Evolutionary conservation across 257 asterid species (phyloP), one percentile per base, ranked within the genome.

Genomic region (Solanum raphanifolium): DNA sequence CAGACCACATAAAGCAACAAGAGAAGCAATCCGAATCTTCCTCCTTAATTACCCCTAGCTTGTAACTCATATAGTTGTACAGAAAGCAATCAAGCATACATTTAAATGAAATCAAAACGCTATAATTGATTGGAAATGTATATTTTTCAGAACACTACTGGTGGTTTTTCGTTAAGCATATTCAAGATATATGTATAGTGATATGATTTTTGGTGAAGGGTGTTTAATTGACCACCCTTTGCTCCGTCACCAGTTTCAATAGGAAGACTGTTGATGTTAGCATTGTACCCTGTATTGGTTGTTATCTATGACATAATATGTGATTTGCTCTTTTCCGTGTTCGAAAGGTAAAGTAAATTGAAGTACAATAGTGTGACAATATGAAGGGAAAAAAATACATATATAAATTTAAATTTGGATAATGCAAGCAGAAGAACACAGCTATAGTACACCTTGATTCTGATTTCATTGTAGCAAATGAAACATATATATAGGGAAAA

Each of bases 1-100:
- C 97, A 11, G 98, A 97, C 84, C 88, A 92, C 91, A 94, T 97
- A 87, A 94, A 92, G 89, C 96, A 91, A 84, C 96, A 94, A 88
- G 98, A 92, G 91, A 91, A 58, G 91, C 95, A 87, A 88, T 93
- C 88, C 4, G 95, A 89, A 25, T 86, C 94, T 20, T 87, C 94
- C 23, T 23, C 92, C 23, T 92, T 66, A 85, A 90, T 94, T 88
- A 86, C 98, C 87, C 92, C 98, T 90, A 93, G 89, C 92, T 89
- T 94, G 92, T 95, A 92, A 91, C 86, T 58, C 82, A 11, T 43
- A 34, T 71, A 43, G 15, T 48, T 73, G 35, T 43, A 86, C 23
- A 73, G 86, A 13, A 48, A 82, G 69, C 41, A 82, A 18, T 29
- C 21, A 29, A 48, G 41, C 41, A 7, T 48, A 82, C 13, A 29